Base-by-base conservation (phyloP, 305 asterid species). In the Fraxinus ornus region DNA sequence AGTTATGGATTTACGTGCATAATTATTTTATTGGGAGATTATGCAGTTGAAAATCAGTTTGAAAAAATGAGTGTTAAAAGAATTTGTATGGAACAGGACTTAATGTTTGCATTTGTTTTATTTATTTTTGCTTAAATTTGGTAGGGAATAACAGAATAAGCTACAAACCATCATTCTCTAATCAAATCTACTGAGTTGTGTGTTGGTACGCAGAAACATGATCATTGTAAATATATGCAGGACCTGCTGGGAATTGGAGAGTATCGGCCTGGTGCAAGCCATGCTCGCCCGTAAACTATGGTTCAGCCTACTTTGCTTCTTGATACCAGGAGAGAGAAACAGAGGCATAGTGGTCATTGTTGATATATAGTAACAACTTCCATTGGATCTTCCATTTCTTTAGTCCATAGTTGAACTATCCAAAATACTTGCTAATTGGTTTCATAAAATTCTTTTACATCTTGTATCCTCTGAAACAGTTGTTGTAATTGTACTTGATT, bases 171-270 rank as follows among this genome's bases (percentile, higher is more conserved):
- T 55, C 66, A 55, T 79, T 60, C 32, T 71, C 24, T 32, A 7
- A 44, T 39, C 75, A 62, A 37, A 79, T 81, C 78, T 70, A 79
- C 78, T 66, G 36, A 66, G 19, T 66, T 28, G 1, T 68, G 36
- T 5, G 24, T 32, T 32, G 21, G 44, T 32, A 71, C 76, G 6
- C 41, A 1, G 73, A n/a, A 32, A 75, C 41, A 79, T 66, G 37
- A 52, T 81, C 62, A 75, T 52, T 44, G 19, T 49, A 78, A 74
- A 68, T 78, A 71, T 66, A 87, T 92, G 88, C 94, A 95, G 98
- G 99, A 95, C 89, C 91, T 95, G 86, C 97, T 95, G 41, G 99
- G 99, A 60, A 94, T 95, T 49, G 99, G 99, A 83, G 97, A 95
- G 88, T 95, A 93, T 85, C 92, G 94, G 17, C 93, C 97, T 44